Evolutionary conservation across 176 grass and related monocot species (phyloP), one percentile per base, ranked within the genome.

Genomic region (Aegilops longissima): DNA sequence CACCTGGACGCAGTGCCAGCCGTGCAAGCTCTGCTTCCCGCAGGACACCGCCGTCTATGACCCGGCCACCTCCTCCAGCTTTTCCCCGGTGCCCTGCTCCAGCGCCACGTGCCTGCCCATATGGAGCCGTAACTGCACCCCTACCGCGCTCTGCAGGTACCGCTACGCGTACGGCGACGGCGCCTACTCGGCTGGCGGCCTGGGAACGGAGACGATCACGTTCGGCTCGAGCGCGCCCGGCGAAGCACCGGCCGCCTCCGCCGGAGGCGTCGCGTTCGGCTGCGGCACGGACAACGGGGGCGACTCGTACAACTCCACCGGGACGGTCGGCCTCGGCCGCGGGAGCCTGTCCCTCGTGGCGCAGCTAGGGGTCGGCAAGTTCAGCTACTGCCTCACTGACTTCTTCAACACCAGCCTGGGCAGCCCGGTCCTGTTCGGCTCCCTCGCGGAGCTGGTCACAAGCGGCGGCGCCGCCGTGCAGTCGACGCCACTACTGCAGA

Each of bases 321-420:
- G 84, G 25, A 51, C 78, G 0, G 70, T 87, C 20, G 84, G 89
- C 8, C 64, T 87, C 0, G 84, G 78, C 5, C 64, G 89, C 4
- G 89, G 84, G 2, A 29, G 31, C 49, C n/a, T 87, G 24, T 90
- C 89, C 3, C 45, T 90, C 14, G 69, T 87, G 9, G 42, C 64
- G 31, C 84, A 90, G 66, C 82, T 90, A 2, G 73, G 84, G 6
- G 8, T 83, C 16, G 14, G 70, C 20, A 90, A 79, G 64, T 80
- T 90, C 71, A 80, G 73, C 27, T 90, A 90, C 34, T 91, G 85
- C 31, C 85, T 91, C 80, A 82, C 65, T 4, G 25, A 56, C 30
- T 82, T 36, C 80, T 71, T 58, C 44, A 24, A 82, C 18, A 47
- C 68, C 36, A 63, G 47, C 1, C 9, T 74, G 0, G 13, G 23